Evolutionary conservation across 169 alveolate genomes (phyloP).

Genomic region (Besnoitia besnoiti): DNA sequence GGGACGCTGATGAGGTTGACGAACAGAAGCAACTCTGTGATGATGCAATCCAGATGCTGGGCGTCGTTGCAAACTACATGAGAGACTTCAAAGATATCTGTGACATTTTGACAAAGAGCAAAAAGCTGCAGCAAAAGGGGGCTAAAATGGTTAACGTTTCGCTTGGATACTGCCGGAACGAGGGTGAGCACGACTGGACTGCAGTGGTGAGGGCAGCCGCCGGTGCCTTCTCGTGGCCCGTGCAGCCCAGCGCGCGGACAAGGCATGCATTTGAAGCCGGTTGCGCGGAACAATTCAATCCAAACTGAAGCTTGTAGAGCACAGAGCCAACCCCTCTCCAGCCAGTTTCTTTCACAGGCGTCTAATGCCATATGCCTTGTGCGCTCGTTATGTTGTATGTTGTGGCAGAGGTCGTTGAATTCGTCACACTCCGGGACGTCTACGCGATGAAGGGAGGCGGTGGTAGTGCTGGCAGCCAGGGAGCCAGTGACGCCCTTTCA

Average conservation of each 20-base stretch:
- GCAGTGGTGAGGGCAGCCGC: no score
- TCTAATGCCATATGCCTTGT: no score
- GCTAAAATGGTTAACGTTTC: background rate
- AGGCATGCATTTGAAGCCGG: no score
- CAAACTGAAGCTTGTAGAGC: no score
- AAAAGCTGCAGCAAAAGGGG: background rate
- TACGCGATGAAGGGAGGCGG: background rate
- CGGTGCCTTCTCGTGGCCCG: no score
- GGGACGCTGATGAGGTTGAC: background rate
- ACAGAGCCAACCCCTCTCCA: no score
- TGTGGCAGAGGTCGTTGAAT: background rate
- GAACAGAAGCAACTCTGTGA: background rate
- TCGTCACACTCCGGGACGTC: background rate
- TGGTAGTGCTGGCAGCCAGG: background rate
- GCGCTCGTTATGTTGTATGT: background rate
- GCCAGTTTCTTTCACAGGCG: no score
- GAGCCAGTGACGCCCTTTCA: background rate
- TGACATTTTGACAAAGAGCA: background rate
- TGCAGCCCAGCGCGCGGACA: no score
- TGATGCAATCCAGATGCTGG: slow-evolving; percentile 27
- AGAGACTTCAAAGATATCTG: slow-evolving; percentile 13
- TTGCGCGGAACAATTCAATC: no score
- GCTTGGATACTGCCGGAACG: background rate
- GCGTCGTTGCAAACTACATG: background rate
- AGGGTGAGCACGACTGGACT: no score